Percentiles rank a stretch among this genome's conserved stretches.
phyloP scores from a whole-genome alignment of 169 alveolate genomes.

The Plasmodium inui region DNA sequence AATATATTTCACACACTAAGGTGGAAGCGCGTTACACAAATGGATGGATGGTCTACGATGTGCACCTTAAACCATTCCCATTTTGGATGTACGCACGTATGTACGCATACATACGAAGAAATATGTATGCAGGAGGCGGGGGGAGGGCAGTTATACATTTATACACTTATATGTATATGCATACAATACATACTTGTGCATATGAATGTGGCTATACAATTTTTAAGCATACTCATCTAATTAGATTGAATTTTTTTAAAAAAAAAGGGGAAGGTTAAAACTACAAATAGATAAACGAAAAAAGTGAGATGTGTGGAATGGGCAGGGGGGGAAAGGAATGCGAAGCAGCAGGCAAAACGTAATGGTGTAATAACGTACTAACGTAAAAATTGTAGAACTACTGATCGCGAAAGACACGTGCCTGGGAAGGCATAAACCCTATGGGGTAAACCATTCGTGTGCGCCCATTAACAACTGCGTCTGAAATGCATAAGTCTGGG shows the following conservation, averaged over 20 bases:
- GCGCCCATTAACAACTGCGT: not conserved
- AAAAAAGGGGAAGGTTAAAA: constrained; percentile 20
- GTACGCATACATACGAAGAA: not conserved
- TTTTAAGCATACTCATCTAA: constrained; percentile 61
- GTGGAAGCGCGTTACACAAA: not conserved
- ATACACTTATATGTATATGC: constrained; percentile 3
- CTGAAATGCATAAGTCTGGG: constrained; percentile 10
- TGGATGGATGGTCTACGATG: constrained; percentile 4
- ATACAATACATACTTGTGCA: constrained; percentile 21
- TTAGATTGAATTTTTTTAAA: constrained; percentile 41
- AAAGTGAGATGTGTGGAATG: constrained; percentile 13
- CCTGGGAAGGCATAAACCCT: not conserved
- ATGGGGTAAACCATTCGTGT: not conserved
- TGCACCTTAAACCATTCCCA: not conserved
- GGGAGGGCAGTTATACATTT: not conserved
- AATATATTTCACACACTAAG: not conserved
- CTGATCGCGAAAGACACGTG: not conserved
- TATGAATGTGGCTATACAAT: constrained; percentile 7
- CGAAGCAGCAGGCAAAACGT: not conserved
- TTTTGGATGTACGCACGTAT: not conserved
- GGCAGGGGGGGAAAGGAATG: not conserved
- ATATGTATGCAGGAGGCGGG: not conserved
- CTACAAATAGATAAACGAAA: constrained; percentile 68
- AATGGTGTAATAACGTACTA: not conserved
- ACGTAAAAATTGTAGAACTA: not conserved